phyloP scores from a whole-genome alignment of 352 stramenopile genomes.

The Pythium rhizo-oryzae region DNA sequence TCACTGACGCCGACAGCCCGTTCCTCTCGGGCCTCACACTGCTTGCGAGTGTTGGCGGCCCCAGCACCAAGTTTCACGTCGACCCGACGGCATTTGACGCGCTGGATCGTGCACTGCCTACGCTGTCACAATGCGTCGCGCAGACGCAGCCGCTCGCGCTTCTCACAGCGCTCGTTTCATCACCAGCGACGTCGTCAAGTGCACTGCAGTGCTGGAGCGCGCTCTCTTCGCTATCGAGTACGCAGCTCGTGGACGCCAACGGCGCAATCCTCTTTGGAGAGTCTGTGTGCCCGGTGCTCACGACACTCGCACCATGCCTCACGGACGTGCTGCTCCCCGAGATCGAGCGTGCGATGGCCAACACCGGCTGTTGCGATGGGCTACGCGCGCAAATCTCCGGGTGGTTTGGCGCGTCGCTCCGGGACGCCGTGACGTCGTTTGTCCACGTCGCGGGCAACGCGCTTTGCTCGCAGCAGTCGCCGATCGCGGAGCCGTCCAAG shows the following conservation, averaged over 20 bases:
- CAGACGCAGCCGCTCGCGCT: constrained; percentile 3
- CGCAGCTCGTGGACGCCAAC: not conserved
- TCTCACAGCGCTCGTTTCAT: not conserved
- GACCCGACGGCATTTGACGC: not conserved
- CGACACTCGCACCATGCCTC: constrained; percentile 9
- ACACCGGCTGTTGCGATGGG: constrained; percentile 2
- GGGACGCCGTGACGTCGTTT: not conserved
- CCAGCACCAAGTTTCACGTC: not conserved
- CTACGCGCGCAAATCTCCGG: constrained; percentile 1
- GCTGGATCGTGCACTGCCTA: constrained; percentile 7
- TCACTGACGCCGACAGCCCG: constrained; percentile 9
- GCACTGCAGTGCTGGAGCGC: constrained; percentile 4
- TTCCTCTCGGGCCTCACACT: not conserved
- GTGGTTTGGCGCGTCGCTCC: constrained; percentile 8
- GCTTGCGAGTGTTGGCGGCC: not conserved
- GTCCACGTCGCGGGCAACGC: constrained; percentile 4
- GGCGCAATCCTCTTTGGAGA: constrained; percentile 4
- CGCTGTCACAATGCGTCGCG: constrained; percentile 14
- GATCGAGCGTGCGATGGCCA: constrained; percentile 2
- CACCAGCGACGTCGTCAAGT: not conserved
- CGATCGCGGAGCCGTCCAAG: not conserved
- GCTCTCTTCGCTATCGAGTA: not conserved
- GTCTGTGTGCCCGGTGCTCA: constrained; percentile 2
- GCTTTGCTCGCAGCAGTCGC: constrained; percentile 2
- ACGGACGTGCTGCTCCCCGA: constrained; percentile 12